These are phyloP conservation scores for Baudoinia panamericana DNA, from an alignment of 495 filamentous ascomycete genomes.

Conservation along the genomic window DNA sequence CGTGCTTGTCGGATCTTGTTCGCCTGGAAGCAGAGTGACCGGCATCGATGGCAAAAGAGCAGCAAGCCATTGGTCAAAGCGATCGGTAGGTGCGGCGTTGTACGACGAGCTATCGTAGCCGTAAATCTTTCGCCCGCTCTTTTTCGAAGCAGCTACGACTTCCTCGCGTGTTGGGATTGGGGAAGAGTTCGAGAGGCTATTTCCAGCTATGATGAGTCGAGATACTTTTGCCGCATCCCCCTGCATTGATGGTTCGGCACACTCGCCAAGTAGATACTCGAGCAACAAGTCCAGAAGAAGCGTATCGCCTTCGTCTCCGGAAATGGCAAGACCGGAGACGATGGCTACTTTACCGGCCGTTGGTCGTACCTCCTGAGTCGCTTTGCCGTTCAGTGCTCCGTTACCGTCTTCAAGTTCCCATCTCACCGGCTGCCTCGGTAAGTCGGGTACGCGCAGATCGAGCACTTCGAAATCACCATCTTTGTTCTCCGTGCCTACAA, in stretches of 20 bases:
- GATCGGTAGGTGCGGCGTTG: slow-evolving; percentile 68
- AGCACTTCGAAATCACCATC: slow-evolving; percentile 89
- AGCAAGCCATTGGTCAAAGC: slow-evolving; percentile 71
- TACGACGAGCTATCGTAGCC: slow-evolving; percentile 84
- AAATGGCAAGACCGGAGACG: slow-evolving; percentile 76
- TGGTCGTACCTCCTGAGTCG: slow-evolving; percentile 32
- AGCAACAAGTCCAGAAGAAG: slow-evolving; percentile 62
- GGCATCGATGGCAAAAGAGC: slow-evolving; percentile 45
- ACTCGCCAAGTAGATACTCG: slow-evolving; percentile 82
- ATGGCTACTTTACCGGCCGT: slow-evolving; percentile 55
- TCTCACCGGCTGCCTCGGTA: slow-evolving; percentile 65
- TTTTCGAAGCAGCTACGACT: slow-evolving; percentile 30
- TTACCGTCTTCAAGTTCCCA: slow-evolving; percentile 47
- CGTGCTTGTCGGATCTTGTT: slow-evolving; percentile 53
- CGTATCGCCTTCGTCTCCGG: slow-evolving; percentile 53
- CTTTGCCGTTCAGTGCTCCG: slow-evolving; percentile 30
- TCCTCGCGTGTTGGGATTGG: slow-evolving; percentile 38
- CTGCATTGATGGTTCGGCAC: slow-evolving; percentile 43
- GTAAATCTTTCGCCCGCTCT: slow-evolving; percentile 59
- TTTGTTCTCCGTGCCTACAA: slow-evolving; percentile 80
- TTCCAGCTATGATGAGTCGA: slow-evolving; percentile 80
- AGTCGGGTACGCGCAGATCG: slow-evolving; percentile 73
- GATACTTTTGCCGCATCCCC: slow-evolving; percentile 55
- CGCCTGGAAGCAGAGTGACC: slow-evolving; percentile 38
- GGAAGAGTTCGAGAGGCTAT: slow-evolving; percentile 51